Base-by-base conservation (phyloP, 2,329 filamentous ascomycete species). In the Metarhizium album region DNA sequence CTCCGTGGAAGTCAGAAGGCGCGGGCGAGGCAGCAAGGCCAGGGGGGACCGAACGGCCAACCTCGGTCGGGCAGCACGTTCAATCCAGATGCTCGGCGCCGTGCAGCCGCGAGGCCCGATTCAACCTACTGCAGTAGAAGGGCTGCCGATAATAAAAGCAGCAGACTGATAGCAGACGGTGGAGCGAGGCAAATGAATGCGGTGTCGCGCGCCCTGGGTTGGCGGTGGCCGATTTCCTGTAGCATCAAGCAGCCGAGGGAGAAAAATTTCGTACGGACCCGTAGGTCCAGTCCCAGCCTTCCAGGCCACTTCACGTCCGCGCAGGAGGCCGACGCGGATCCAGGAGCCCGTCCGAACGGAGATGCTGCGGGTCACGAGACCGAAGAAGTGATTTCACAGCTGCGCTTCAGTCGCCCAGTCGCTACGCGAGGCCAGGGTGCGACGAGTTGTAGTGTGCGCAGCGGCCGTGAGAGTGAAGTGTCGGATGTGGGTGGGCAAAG, bases 251-350 rank as follows among this genome's bases (percentile, higher is more conserved):
- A 57, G 56, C 49, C 56, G 60, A 45, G 56, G 57, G 55, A 63
- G 14, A 61, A 67, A 64, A 62, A 62, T 66, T 66, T 67, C 61
- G 60, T 59, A 53, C 55, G 57, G 53, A 53, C 55, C 55, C 55
- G 55, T 53, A 54, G 47, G 51, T 38, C 48, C 43, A 46, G 35
- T 43, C 37, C 47, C 47, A 52, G 49, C 49, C 53, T 43, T 42
- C 47, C 47, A 52, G 49, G 50, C 53, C 50, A 53, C 53, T 47
- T 52, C 53, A 40, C 51, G 47, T 47, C 49, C 48, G 52, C 48
- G 45, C 47, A 46, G 29, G 24, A 27, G 24, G 49, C 49, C 48
- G 42, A 48, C 24, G 49, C 35, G 42, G 53, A 46, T 45, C 49
- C 42, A 50, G 45, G 9, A 47, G 49, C 29, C 48, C 35, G 52